A percentile compares a stretch with the other conserved stretches of the same genome.
Evolutionary conservation across 2,329 filamentous ascomycete genomes (phyloP).

Genomic region (Exophiala oligosperma): DNA sequence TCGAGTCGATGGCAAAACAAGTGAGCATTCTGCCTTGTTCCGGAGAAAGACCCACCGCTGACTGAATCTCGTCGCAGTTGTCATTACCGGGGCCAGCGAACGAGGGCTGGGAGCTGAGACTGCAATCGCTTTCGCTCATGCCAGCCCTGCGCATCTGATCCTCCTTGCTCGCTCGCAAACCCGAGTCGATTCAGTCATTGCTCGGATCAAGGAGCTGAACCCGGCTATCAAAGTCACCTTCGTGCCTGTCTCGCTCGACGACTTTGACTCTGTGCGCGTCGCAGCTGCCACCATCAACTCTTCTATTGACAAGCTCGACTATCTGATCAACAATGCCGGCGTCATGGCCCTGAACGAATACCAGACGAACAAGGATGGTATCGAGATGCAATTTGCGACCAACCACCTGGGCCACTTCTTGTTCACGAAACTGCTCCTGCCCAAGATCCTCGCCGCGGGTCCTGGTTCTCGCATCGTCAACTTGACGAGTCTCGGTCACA

Average conservation of each 20-base stretch:
- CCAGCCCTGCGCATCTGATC: slow-evolving; percentile 32
- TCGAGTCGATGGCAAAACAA: slow-evolving; percentile 34
- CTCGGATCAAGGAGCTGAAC: slow-evolving; percentile 24
- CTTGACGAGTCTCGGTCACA: slow-evolving; percentile 48
- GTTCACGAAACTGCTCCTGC: slow-evolving; percentile 34
- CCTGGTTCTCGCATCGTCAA: slow-evolving; percentile 40
- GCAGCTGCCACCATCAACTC: slow-evolving; percentile 30
- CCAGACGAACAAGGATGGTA: slow-evolving; percentile 32
- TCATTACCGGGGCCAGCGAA: slow-evolving; percentile 31
- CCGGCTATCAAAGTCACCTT: slow-evolving; percentile 21
- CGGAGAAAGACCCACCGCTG: not conserved
- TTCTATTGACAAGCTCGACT: slow-evolving; percentile 31
- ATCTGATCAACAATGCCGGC: slow-evolving; percentile 38
- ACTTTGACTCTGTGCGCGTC: slow-evolving; percentile 26
- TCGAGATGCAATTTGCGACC: slow-evolving; percentile 37
- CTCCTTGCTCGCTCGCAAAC: slow-evolving; percentile 31
- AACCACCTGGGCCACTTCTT: slow-evolving; percentile 39
- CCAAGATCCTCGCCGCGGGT: slow-evolving; percentile 28
- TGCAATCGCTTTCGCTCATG: slow-evolving; percentile 32
- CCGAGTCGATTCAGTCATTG: slow-evolving; percentile 31
- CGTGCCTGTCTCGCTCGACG: slow-evolving; percentile 24
- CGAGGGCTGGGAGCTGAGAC: slow-evolving; percentile 32
- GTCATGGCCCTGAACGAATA: slow-evolving; percentile 32
- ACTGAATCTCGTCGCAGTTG: slow-evolving; percentile 20
- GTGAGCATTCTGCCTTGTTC: slow-evolving; percentile 21